These are phyloP conservation scores for Cubamyces sp. DNA, from an alignment of 768 basidiomycete species.

Conservation along the genomic window DNA sequence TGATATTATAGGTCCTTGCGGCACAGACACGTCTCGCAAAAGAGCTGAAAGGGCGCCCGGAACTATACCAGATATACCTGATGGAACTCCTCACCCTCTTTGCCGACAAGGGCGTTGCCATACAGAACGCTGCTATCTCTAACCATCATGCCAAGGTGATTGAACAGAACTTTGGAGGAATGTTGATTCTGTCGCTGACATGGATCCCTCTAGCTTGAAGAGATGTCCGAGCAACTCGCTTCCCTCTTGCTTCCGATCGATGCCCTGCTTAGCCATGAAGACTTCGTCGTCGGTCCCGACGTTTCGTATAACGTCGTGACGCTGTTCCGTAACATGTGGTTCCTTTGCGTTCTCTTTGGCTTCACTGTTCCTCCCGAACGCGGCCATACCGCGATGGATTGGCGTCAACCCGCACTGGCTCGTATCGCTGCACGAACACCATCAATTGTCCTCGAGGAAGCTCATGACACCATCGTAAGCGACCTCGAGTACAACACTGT, in stretches of 20 bases:
- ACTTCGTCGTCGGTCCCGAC: slow-evolving; percentile 63
- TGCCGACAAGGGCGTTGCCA: slow-evolving; percentile 87
- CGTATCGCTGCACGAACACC: slow-evolving; percentile 90
- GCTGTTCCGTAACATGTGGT: slow-evolving; percentile 94
- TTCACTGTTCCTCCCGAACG: slow-evolving; percentile 61
- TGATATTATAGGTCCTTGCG: slow-evolving; percentile 66
- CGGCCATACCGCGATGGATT: slow-evolving; percentile 70
- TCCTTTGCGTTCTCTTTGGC: slow-evolving; percentile 84
- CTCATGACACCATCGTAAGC: slow-evolving; percentile 80
- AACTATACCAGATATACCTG: slow-evolving; percentile 79
- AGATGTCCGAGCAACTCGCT: slow-evolving; percentile 85
- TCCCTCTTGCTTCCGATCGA: slow-evolving; percentile 92
- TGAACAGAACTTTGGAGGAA: slow-evolving; percentile 9
- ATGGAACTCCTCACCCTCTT: slow-evolving; percentile 86
- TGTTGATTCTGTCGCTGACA: slow-evolving; percentile 8
- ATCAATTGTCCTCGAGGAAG: slow-evolving; percentile 77
- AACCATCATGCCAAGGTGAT: slow-evolving; percentile 69
- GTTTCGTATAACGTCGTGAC: slow-evolving; percentile 64
- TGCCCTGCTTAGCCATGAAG: slow-evolving; percentile 72
- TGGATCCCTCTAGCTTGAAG: slow-evolving; percentile 58
- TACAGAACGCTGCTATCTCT: slow-evolving; percentile 77
- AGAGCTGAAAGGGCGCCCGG: slow-evolving; percentile 72
- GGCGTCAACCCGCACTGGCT: slow-evolving; percentile 75
- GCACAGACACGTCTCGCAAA: slow-evolving; percentile 90
- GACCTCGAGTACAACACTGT: slow-evolving; percentile 94